These are phyloP conservation scores for Aspergillus caelatus DNA, from an alignment of 2,329 filamentous ascomycete species.

Conservation along the genomic window DNA sequence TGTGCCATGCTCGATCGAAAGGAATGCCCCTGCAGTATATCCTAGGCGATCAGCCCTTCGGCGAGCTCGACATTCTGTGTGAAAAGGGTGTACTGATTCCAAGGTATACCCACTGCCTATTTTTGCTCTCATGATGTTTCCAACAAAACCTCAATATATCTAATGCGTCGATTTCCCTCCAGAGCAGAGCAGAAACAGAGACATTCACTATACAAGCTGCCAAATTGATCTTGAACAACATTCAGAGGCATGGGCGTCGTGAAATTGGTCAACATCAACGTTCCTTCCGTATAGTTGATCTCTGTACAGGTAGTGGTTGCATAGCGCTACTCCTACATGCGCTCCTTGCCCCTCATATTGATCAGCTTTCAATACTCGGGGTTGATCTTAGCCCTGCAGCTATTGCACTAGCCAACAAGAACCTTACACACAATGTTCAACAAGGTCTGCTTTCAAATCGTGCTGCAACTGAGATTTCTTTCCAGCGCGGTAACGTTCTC, in stretches of 20 bases:
- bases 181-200: conserved; percentile 66
- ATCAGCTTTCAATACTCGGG: conserved; percentile 60
- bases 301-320: conserved; percentile 91
- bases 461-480: conserved; percentile 43
- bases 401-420: conserved; percentile 65
- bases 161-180: background rate
- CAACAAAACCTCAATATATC: background rate
- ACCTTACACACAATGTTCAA: conserved; percentile 59
- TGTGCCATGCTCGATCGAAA: conserved; percentile 49
- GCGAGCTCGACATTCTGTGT: conserved; percentile 76
- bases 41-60: conserved; percentile 86
- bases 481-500: conserved; percentile 52
- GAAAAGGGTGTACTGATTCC: conserved; percentile 81
- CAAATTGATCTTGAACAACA: conserved; percentile 40
- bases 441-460: conserved; percentile 27
- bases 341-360: conserved; percentile 52
- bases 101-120: conserved; percentile 45
- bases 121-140: background rate
- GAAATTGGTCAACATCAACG: background rate
- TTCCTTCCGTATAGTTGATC: conserved; percentile 69
- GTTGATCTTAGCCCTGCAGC: conserved; percentile 73
- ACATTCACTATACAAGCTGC: conserved; percentile 64
- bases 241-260: background rate
- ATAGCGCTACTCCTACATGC: conserved; percentile 77
- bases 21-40: conserved; percentile 88